Base-by-base conservation (phyloP, 2,329 filamentous ascomycete genomes). In the Exophiala sp. region DNA sequence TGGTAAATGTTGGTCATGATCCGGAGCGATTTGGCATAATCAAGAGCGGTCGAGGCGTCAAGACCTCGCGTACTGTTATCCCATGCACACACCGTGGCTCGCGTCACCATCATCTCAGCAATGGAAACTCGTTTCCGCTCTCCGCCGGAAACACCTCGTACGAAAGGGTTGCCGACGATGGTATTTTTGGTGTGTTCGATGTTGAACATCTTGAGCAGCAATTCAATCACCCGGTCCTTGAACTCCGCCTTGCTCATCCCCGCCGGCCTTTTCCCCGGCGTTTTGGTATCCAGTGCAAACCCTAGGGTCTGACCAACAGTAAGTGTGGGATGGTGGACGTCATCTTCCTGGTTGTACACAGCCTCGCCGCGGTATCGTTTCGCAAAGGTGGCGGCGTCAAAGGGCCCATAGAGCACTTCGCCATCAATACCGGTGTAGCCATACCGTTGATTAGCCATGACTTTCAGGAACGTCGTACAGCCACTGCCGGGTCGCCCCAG, bases 161-260 rank as follows among this genome's bases (percentile, higher is more conserved):
- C 78, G 56, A 91, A 88, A 1, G 81, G 79, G 56, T 93, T 85
- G 6, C 90, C 90, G 21, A 95, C 88, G 23, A 91, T 81, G 0
- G 90, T 96, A 64, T 89, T 79, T 44, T 81, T 78, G 0, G 88
- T 94, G 66, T 95, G 88, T 66, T 90, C 85, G 46, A 95, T 95
- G 64, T 91, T 93, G 74, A 95, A 94, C 86, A 94, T 93, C 63
- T 87, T 88, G 44, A 95, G 73, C 52, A 95, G 74, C 62, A 84
- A 79, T 14, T 80, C 76, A 53, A 90, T 73, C 50, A 94, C 81
- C 59, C 82, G 81, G 43, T 85, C 76, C 71, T 90, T 90, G 72
- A 91, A 91, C 13, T 85, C 82, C 4, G 69, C 66, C 65, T 86
- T 85, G 32, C 79, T 82, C 59, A 93, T 77, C 18, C 86, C 87